phyloP scores from a whole-genome alignment of 192 early-diverging fungal genomes.

The Backusella tuberculispora region DNA sequence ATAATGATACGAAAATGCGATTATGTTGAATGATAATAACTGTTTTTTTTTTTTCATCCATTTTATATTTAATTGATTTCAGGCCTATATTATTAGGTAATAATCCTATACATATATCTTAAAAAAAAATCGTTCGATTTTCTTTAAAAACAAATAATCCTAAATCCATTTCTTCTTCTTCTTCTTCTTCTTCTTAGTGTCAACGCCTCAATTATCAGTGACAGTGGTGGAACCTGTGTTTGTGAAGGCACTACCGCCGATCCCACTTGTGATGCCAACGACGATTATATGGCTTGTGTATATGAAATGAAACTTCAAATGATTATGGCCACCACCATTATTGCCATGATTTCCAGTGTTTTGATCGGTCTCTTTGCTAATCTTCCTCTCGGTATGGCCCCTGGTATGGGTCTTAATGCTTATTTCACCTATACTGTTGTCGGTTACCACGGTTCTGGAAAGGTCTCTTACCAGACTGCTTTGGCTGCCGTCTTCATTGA shows the following conservation, averaged over 20 bases:
- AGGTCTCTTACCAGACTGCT: slow-evolving; percentile 69
- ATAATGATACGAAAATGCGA: neutral
- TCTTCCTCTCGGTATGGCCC: slow-evolving; percentile 79
- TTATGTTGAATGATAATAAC: too few relatives aligned
- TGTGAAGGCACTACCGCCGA: slow-evolving; percentile 59
- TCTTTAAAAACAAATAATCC: slow-evolving; percentile 39
- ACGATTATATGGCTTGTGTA: slow-evolving; percentile 66
- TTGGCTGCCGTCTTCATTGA: slow-evolving; percentile 82
- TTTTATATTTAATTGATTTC: too few relatives aligned
- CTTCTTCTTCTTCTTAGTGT: slow-evolving; percentile 30
- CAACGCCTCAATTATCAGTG: slow-evolving; percentile 75
- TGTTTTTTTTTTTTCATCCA: too few relatives aligned
- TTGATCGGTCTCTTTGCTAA: slow-evolving; percentile 76
- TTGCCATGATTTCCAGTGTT: slow-evolving; percentile 65
- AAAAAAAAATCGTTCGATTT: slow-evolving; percentile 61
- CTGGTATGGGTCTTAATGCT: slow-evolving; percentile 82
- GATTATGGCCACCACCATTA: slow-evolving; percentile 74
- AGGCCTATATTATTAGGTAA: neutral
- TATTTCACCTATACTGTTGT: slow-evolving; percentile 88
- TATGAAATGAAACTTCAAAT: slow-evolving; percentile 67
- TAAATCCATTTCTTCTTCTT: too few relatives aligned
- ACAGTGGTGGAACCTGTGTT: slow-evolving; percentile 80
- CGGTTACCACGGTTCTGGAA: slow-evolving; percentile 78
- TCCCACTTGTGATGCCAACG: slow-evolving; percentile 59
- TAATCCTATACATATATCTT: neutral